Base-by-base conservation (phyloP, 2,329 filamentous ascomycete species). In the Penicillium sp. region DNA sequence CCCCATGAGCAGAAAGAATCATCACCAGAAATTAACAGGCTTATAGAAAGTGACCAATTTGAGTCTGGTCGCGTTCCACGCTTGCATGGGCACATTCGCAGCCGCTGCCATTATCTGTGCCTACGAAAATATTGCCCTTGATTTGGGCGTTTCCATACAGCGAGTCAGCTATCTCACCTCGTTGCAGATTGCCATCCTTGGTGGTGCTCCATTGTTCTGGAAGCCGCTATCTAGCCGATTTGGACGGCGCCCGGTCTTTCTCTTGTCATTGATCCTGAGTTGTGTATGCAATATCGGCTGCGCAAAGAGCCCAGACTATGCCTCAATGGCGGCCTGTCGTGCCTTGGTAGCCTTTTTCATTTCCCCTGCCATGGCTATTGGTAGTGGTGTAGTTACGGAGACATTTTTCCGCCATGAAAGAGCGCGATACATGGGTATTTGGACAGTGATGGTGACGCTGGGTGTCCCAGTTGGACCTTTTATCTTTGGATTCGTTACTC, bases 1-100 rank as follows among this genome's bases (percentile, higher is more conserved):
- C 14, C 14, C 27, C 2, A 19, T 29, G 29, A 31, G 29, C 26
- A 31, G 16, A 22, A 27, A 37, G n/a, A 26, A 39, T 43, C 11
- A 22, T 14, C 16, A 27, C 10, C 47, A 24, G 19, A 49, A 19
- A 42, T 48, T 65, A 10, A 65, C 35, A 33, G 1, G 2, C 31
- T 13, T 27, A 14, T 50, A 82, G 79, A 85, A 84, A 78, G 67
- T 75, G 1, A 55, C 73, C 53, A 84, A 85, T 56, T 71, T 87
- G 0, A 55, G 78, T 11, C 76, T 85, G 10, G 82, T 87, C 16
- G 80, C 82, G 0, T 83, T 84, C 64, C 82, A 86, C 55, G 81
- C 82, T 27, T 80, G 80, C 69, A 85, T 85, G 80, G 77, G 78
- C 45, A 82, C 81, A 1, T 85, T 86, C 60, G 82, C 76, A 1